A percentile compares a stretch with the other conserved stretches of the same genome.
Evolutionary conservation across 2,329 filamentous ascomycete genomes (phyloP).

Genomic region (Proliferodiscus dingleyae): DNA sequence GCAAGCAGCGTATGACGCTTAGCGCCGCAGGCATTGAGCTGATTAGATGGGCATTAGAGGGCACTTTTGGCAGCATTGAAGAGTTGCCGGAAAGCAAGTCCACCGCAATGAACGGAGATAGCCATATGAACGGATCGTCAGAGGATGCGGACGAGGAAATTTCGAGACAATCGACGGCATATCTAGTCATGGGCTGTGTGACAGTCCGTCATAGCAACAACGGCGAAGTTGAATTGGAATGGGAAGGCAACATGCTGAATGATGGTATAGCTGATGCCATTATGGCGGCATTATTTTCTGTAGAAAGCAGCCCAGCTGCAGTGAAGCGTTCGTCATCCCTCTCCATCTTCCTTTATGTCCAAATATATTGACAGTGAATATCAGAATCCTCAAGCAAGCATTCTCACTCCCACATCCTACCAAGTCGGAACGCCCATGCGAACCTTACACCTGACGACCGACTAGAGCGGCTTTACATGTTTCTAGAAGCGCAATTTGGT

Average conservation of each 20-base stretch:
- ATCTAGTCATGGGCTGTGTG: conserved; percentile 85
- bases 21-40: conserved; percentile 85
- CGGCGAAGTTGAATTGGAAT: conserved; percentile 85
- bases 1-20: conserved; percentile 84
- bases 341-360: conserved; percentile 11
- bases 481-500: conserved; percentile 95
- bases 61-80: conserved; percentile 86
- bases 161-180: conserved; percentile 47
- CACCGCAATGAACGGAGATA: conserved; percentile 39
- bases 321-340: conserved; percentile 67
- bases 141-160: conserved; percentile 64
- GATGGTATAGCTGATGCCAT: conserved; percentile 97
- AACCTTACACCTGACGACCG: conserved; percentile 69
- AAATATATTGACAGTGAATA: conserved; percentile 14
- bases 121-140: conserved; percentile 33
- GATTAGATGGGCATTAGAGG: conserved; percentile 89
- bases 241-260: conserved; percentile 97
- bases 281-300: conserved; percentile 84
- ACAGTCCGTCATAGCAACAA: conserved; percentile 71
- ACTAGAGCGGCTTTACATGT: conserved; percentile 83
- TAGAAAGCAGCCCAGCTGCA: conserved; percentile 90
- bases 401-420: conserved; percentile 46
- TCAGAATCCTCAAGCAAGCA: conserved; percentile 57
- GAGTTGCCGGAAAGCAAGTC: conserved; percentile 41
- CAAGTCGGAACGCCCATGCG: conserved; percentile 65